Percentiles rank a stretch among this genome's conserved stretches.
Conservation (phyloP, 129 eudicot genomes). For the Chrysanthemum makinoi region DNA sequence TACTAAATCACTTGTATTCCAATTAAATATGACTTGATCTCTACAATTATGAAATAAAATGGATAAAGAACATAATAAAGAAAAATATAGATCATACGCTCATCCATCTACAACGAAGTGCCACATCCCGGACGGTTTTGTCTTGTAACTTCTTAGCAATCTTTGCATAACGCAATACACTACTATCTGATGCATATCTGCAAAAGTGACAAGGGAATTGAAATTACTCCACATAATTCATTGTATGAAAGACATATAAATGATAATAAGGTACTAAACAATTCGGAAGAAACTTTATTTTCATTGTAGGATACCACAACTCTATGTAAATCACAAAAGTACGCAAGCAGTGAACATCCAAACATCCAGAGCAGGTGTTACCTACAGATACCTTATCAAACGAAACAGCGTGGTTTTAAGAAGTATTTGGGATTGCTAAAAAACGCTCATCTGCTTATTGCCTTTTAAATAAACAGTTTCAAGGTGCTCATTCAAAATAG, state of each 20-base stretch:
- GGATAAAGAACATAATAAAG: background rate
- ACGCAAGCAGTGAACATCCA: no score
- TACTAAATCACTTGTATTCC: background rate
- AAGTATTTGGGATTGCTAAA: no score
- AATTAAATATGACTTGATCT: background rate
- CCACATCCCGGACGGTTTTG: conserved; percentile 86
- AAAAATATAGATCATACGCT: conserved; percentile 43
- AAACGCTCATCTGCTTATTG: no score
- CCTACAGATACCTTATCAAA: no score
- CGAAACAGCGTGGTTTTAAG: no score
- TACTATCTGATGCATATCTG: conserved; percentile 72
- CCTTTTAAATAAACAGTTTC: no score
- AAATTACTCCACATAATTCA: background rate
- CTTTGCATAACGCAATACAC: conserved; percentile 68
- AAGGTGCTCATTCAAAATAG: no score
- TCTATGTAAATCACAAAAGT: no score
- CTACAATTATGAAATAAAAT: conserved; percentile 6
- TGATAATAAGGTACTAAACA: background rate
- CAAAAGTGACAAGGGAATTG: conserved; percentile 12
- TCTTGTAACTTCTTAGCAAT: conserved; percentile 73
- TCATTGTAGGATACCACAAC: no score
- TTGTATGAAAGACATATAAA: background rate
- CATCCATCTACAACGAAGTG: conserved; percentile 90
- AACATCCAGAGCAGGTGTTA: no score
- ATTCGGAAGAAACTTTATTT: no score